Evolutionary conservation across 2,329 filamentous ascomycete genomes (phyloP).

Genomic region (Arthrobotrys entomopaga): DNA sequence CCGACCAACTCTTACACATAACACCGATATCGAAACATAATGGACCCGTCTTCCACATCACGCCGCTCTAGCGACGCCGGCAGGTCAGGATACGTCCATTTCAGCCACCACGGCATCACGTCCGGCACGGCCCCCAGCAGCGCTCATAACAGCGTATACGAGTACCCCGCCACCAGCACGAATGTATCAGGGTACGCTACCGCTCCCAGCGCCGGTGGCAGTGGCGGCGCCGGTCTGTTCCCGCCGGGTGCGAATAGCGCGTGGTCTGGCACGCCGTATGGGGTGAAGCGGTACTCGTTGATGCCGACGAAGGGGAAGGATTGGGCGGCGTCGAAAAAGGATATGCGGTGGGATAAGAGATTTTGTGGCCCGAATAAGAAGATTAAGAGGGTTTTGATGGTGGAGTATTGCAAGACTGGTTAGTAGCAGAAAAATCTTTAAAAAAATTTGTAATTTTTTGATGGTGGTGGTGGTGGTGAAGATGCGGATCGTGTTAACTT

Average conservation of each 20-base stretch:
- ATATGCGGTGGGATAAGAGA: slow-evolving; percentile 49
- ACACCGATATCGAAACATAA: slow-evolving; percentile 6
- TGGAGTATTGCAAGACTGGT: slow-evolving; percentile 65
- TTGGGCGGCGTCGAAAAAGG: slow-evolving; percentile 52
- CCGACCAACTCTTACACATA: neutral
- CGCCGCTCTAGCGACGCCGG: slow-evolving; percentile 41
- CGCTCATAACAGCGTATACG: slow-evolving; percentile 45
- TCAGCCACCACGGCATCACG: slow-evolving; percentile 31
- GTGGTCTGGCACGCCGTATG: slow-evolving; percentile 8
- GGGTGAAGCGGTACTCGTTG: slow-evolving; percentile 39
- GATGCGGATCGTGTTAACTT: slow-evolving; percentile 26
- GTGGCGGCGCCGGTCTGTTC: neutral
- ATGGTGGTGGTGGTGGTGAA: slow-evolving; percentile 64
- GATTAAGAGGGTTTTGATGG: slow-evolving; percentile 64
- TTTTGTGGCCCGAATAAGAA: slow-evolving; percentile 46
- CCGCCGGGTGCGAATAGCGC: neutral
- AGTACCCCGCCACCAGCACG: slow-evolving; percentile 32
- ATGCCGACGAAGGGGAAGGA: slow-evolving; percentile 54
- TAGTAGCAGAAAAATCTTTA: slow-evolving; percentile 11
- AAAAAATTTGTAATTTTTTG: slow-evolving; percentile 56
- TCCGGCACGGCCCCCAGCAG: slow-evolving; percentile 37
- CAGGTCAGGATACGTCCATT: slow-evolving; percentile 40
- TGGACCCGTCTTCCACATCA: slow-evolving; percentile 34
- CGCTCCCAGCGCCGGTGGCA: neutral
- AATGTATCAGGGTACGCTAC: slow-evolving; percentile 27